Percentiles rank a stretch among this genome's conserved stretches.
Conservation (phyloP, 2,329 filamentous ascomycete species). For the Trichophyton mentagrophytes region DNA sequence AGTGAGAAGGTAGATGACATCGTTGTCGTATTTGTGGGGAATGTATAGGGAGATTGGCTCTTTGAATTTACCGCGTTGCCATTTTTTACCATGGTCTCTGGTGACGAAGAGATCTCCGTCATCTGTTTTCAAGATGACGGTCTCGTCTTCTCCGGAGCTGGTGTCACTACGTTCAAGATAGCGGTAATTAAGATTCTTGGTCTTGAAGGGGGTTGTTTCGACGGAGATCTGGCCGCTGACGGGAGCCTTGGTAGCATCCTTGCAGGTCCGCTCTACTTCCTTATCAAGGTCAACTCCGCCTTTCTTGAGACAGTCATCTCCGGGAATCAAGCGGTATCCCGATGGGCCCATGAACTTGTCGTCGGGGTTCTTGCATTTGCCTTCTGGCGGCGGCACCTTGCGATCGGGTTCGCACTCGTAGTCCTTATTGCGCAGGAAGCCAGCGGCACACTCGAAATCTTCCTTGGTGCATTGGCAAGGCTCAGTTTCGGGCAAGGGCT, state of each 20-base stretch:
- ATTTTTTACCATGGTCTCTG: conserved; percentile 77
- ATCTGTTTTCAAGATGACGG: conserved; percentile 49
- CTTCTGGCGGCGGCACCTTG: conserved; percentile 53
- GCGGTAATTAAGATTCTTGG: conserved; percentile 45
- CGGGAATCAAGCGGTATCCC: conserved; percentile 84
- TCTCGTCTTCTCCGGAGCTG: conserved; percentile 58
- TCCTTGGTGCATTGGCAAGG: conserved; percentile 66
- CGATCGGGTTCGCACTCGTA: conserved; percentile 53
- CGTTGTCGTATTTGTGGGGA: conserved; percentile 68
- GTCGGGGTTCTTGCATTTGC: conserved; percentile 56
- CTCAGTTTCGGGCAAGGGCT: conserved; percentile 56
- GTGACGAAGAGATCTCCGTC: conserved; percentile 57
- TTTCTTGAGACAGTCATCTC: conserved; percentile 55
- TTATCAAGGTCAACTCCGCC: conserved; percentile 56
- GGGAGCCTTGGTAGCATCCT: conserved; percentile 43
- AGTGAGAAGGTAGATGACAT: conserved; percentile 78
- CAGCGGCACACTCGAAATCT: conserved; percentile 96
- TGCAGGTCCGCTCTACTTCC: conserved; percentile 62
- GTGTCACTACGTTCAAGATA: conserved; percentile 69
- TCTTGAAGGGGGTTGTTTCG: conserved; percentile 51
- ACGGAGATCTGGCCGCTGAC: conserved; percentile 54
- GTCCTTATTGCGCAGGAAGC: conserved; percentile 59
- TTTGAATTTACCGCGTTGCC: conserved; percentile 57
- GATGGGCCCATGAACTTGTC: conserved; percentile 74
- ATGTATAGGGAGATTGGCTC: conserved; percentile 59